Base-by-base conservation (phyloP, 2,329 filamentous ascomycete species). In the Lecanicillium sp. region DNA sequence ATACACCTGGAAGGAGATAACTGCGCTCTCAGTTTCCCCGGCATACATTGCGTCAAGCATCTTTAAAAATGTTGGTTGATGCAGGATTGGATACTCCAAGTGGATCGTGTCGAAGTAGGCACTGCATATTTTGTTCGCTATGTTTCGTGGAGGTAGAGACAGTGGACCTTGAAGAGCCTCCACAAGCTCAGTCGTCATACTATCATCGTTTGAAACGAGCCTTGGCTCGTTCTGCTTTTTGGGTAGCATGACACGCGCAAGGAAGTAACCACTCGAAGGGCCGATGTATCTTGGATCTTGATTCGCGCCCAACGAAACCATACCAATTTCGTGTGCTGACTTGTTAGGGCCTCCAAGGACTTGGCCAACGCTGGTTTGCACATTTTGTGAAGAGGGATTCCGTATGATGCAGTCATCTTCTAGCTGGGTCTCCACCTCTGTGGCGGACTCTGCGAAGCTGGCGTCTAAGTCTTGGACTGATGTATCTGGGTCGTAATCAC, bases 231-330 rank as follows among this genome's bases (percentile, higher is more conserved):
- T 12, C 29, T 28, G 15, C 17, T 15, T 7, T 56, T n/a, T 61
- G 16, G 62, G 56, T 11, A 74, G 58, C 46, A 74, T 61, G 3
- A 72, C 55, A 1, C 67, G 65, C 2, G 70, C 68, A 11, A 75
- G 60, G 30, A 72, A 71, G 40, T 71, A 72, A 1, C 71, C 72
- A 28, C 71, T 75, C 0, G 72, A 75, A 3, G 72, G 71, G 0
- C 72, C 72, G 12, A 75, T 68, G 34, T 75, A 75, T 41, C 67
- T 59, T 3, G 65, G 65, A 15, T 70, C 68, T 31, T 61, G 57
- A 17, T 64, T 67, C 4, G 59, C 59, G 2, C 65, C 67, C 2
- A 75, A 54, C 0, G 71, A 71, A 0, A 75, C 61, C 12, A 75
- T 48, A 0, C 71, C 71, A 13, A 75, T 71, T 43, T 75, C 69